Evolutionary conservation across 768 basidiomycete genomes (phyloP).

Genomic region (Bullera alba): DNA sequence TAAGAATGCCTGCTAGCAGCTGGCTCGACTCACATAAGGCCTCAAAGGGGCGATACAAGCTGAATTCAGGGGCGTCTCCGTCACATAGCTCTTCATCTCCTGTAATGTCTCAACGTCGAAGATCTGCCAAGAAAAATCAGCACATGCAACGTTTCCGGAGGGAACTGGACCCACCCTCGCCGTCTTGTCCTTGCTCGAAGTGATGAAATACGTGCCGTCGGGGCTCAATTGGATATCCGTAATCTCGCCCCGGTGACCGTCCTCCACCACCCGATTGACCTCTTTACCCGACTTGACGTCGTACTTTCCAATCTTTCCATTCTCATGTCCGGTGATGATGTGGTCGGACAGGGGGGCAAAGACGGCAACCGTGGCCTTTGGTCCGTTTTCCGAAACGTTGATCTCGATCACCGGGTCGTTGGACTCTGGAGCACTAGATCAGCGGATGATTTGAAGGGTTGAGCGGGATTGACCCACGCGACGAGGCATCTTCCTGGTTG

Average conservation of each 20-base stretch:
- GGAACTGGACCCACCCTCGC: conserved; percentile 61
- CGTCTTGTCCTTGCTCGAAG: conserved; percentile 92
- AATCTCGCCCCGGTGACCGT: conserved; percentile 54
- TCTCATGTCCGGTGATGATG: conserved; percentile 92
- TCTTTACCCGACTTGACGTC: conserved; percentile 83
- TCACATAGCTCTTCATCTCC: conserved; percentile 85
- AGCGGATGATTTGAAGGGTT: neutral
- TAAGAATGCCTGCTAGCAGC: neutral
- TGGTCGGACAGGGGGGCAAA: conserved; percentile 71
- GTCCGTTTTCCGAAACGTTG: conserved; percentile 64
- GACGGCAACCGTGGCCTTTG: conserved; percentile 93
- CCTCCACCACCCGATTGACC: conserved; percentile 67
- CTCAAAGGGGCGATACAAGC: conserved; percentile 75
- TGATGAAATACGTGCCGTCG: conserved; percentile 90
- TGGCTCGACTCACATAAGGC: conserved; percentile 60
- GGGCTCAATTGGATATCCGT: conserved; percentile 87
- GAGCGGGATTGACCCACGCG: conserved; percentile 57
- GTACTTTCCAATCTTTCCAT: conserved; percentile 87
- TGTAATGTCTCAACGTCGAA: conserved; percentile 65
- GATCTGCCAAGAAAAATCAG: conserved; percentile 16
- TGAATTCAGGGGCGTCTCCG: conserved; percentile 92
- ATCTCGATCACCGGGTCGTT: conserved; percentile 69
- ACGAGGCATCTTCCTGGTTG: conserved; percentile 71
- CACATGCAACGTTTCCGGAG: neutral
- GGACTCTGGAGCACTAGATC: conserved; percentile 53